A percentile compares a stretch with the other conserved stretches of the same genome.
phyloP scores from a whole-genome alignment of 768 basidiomycete genomes.

The Rhizopogon vulgaris region DNA sequence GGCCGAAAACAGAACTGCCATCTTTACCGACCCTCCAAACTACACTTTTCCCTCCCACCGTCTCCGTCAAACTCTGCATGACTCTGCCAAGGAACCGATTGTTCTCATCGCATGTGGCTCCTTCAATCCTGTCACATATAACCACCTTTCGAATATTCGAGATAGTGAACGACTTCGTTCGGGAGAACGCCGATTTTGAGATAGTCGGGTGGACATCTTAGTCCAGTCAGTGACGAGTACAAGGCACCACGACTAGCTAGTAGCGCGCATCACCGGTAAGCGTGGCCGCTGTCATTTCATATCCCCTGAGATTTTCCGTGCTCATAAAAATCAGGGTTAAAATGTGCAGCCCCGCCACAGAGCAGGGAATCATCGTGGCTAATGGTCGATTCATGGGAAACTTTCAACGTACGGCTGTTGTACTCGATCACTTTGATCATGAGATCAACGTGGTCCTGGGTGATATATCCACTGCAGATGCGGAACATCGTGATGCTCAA shows the following conservation, averaged over 20 bases:
- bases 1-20: conserved; percentile 17
- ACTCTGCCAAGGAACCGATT: conserved; percentile 70
- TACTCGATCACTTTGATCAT: conserved; percentile 94
- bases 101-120: conserved; percentile 96
- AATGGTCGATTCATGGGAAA: conserved; percentile 99
- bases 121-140: conserved; percentile 94
- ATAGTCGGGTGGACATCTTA: conserved; percentile 92
- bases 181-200: conserved; percentile 88
- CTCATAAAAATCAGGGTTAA: conserved; percentile 49
- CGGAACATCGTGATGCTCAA: conserved; percentile 67
- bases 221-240: conserved; percentile 94
- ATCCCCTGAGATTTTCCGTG: conserved; percentile 3
- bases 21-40: conserved; percentile 59
- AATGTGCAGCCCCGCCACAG: conserved; percentile 86
- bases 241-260: conserved; percentile 92
- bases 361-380: conserved; percentile 90
- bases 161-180: conserved; percentile 95
- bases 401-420: conserved; percentile 94
- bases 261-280: conserved; percentile 83
- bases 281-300: conserved; percentile 1
- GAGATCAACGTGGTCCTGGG: conserved; percentile 85
- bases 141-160: conserved; percentile 99
- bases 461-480: conserved; percentile 68
- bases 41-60: conserved; percentile 67
- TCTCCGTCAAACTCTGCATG: conserved; percentile 49